Base-by-base conservation (phyloP, 2,329 filamentous ascomycete species). In the Talaromyces sp. region DNA sequence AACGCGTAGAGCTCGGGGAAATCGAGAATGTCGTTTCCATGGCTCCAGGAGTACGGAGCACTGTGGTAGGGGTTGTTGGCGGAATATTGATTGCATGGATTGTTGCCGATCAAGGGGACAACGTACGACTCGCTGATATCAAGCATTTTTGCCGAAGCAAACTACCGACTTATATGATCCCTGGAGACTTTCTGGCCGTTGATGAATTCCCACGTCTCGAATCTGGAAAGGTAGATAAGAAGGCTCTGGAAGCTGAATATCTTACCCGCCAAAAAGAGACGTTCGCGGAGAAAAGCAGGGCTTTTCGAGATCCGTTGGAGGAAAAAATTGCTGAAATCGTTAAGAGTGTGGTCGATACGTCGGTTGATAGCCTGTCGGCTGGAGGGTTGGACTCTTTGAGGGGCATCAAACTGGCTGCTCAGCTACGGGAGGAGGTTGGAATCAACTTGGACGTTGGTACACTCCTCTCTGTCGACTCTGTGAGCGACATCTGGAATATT, bases 141-240 rank as follows among this genome's bases (percentile, higher is more conserved):
- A 66, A 82, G 33, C 68, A 78, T 15, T 81, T 78, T 4, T 96
- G 90, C 71, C 80, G 79, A 53, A 78, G 80, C 53, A 96, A 91
- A 89, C 78, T 97, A 1, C 90, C 91, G 0, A 78, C 80, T 3
- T 94, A 87, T 68, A 96, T 96, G 92, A 75, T 95, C 1, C 92
- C 92, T 0, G 81, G 82, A 3, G 88, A 95, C 61, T 75, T 95
- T 22, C 71, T 90, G 0, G 66, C 88, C 1, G 74, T 88, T 61
- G 63, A 78, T 0, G 76, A 80, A 8, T 86, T 96, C 57, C 91
- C 91, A 0, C 84, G 87, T 54, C 76, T 96, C 19, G 79, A 91
- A 2, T 96, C 91, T 0, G 92, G 92, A 0, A 97, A 97, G 67
- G 80, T 92, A 13, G 88, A 96, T 66, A 85, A 84, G 53, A 87